Evolutionary conservation across 2,329 filamentous ascomycete species (phyloP), one percentile per base, ranked within the genome.

Genomic region (Diaporthe humulicola): DNA sequence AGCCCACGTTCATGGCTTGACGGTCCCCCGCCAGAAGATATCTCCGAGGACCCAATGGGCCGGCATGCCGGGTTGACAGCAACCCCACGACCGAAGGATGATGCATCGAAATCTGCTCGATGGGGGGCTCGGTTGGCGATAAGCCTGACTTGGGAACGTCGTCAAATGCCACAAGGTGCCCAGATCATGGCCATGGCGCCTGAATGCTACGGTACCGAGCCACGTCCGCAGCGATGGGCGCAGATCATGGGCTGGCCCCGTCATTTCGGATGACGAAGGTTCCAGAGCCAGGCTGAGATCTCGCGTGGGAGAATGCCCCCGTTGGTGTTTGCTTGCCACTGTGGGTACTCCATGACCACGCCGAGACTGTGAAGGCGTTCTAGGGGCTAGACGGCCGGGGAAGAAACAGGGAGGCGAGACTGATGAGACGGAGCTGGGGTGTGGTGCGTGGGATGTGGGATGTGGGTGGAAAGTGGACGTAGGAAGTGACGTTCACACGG

Each of bases 221-320:
- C 45, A 52, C 61, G 12, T 52, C 64, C 33, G 33, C 45, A 69
- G 45, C 33, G 45, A 67, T 67, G 48, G 45, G 64, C 48, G 48
- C 64, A 54, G 64, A 54, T 69, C 64, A 50, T 45, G 64, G 22
- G 28, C 48, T 22, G 64, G 15, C 64, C 48, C 64, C 45, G 64
- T 69, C 64, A 69, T 69, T 69, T 69, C 64, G 64, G 64, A 69
- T 69, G 64, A 54, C 64, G 48, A 69, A 69, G 33, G 45, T 69
- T 69, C 64, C 64, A 69, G 64, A 40, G 64, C 48, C 12, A 54
- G 45, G 48, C 48, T 17, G 64, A 69, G 48, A 54, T 54, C 3
- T 54, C 48, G 48, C 22, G 30, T 69, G 45, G 48, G 28, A 69
- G 17, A 54, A 52, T 40, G 33, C 64, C 15, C 64, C 33, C 19